phyloP scores from a whole-genome alignment of 148 eudicot genomes.

The Vaccinium darrowii region DNA sequence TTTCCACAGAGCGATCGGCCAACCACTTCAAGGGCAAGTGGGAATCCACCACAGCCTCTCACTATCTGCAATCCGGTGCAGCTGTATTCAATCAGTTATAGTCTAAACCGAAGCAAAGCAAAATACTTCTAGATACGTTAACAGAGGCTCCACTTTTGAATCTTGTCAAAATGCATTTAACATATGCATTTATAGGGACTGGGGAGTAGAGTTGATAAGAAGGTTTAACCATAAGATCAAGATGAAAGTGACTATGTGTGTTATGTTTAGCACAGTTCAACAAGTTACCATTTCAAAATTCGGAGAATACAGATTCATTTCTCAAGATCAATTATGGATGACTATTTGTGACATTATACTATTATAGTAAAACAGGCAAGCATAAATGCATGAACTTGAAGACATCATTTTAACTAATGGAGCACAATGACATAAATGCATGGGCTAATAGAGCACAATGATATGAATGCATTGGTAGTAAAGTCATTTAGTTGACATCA shows the following conservation, averaged over 20 bases:
- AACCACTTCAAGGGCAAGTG: slow-evolving; percentile 31
- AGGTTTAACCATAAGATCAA: background rate
- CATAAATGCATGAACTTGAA: background rate
- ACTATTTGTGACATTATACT: background rate
- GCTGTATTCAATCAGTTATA: background rate
- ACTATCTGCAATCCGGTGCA: slow-evolving; percentile 19
- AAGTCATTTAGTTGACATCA: background rate
- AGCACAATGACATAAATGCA: background rate
- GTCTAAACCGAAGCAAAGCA: background rate
- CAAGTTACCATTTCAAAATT: background rate
- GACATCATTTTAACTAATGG: background rate
- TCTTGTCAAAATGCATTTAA: background rate
- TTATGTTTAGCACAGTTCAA: background rate
- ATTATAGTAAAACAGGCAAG: background rate
- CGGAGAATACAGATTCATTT: background rate
- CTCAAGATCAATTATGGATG: background rate
- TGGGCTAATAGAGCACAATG: background rate
- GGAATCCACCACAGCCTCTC: slow-evolving; percentile 25
- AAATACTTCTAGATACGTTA: background rate
- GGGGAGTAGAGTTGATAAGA: background rate
- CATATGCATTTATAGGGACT: background rate
- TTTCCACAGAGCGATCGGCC: slow-evolving; percentile 21
- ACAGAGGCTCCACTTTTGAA: background rate
- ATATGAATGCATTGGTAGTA: background rate
- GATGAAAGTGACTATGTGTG: background rate